Evolutionary conservation across 768 basidiomycete species (phyloP), one percentile per base, ranked within the genome.

Genomic region (Psilocybe cubensis): DNA sequence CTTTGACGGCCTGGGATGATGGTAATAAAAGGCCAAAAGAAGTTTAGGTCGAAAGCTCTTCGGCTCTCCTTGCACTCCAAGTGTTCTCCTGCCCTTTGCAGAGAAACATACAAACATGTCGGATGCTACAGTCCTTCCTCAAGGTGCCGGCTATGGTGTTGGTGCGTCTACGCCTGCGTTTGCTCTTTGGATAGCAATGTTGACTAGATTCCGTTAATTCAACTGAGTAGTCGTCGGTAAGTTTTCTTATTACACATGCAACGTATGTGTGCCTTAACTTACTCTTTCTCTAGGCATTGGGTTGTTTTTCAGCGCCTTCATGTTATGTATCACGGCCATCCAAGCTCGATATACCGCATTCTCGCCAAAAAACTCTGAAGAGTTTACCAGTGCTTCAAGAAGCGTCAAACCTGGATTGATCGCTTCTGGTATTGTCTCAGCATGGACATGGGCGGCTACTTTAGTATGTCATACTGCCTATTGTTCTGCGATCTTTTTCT

Each of bases 341-440:
- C 94, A 96, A 74, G 76, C 86, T 44, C 84, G 93, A 35, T 96
- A 96, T 68, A 96, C 94, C 0, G 79, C 83, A 0, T 91, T 87
- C 69, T 91, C 91, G 3, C 87, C 89, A 17, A 84, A 83, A 57
- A 88, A 82, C 58, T 86, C 92, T 0, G 93, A 95, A 70, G 91
- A 93, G 67, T 93, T 93, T 63, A 88, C 85, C 52, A 89, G 85
- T 60, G 91, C 92, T 7, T 92, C 89, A 1, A 80, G 92, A 28
- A 88, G 87, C 54, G 83, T 96, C 53, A 95, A 95, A 63, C 93
- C 96, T 7, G 95, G 95, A 11, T 78, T 98, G 43, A 95, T 97
- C 57, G 94, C 94, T 0, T 86, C 92, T 25, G 95, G 95, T 1
- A 96, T 97, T 57, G 94, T 96, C 20, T 89, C 87, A 18, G 93